Base-by-base conservation (phyloP, 805 yeast species). In the Hanseniaspora thailandica region DNA sequence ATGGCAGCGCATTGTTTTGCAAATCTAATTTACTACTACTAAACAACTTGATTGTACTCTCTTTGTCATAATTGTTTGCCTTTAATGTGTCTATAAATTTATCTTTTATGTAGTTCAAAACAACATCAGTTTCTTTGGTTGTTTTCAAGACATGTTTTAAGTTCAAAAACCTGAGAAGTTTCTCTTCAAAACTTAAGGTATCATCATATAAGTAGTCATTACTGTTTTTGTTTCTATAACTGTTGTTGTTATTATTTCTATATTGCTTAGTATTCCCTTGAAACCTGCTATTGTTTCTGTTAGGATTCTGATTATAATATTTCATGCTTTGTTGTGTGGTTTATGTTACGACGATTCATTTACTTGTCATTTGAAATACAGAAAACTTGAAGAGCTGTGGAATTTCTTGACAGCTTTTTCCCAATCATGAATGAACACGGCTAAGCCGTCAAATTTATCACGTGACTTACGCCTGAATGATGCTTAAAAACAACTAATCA, bases 251-350 rank as follows among this genome's bases (percentile, higher is more conserved):
- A 12, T 40, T 45, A 7, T 59, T 55, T 9, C 45, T 34, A n/a
- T n/a, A n/a, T n/a, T n/a, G n/a, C n/a, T n/a, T n/a, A n/a, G n/a
- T n/a, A n/a, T n/a, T n/a, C n/a, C n/a, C n/a, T 1, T 48, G 36
- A 52, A 57, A 66, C 10, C 61, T 60, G 28, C 65, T 66, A 51
- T 66, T 69, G 46, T 68, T 67, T 56, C 23, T n/a, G 22, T 26
- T 41, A 26, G 2, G 9, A n/a, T 26, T 26, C 3, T 55, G 57
- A 58, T 56, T 41, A 19, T 38, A 22, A 22, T 22, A 13, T 13
- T 22, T 38, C 41, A 41, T 38, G 7, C 31, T 28, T n/a, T n/a
- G n/a, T n/a, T n/a, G n/a, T n/a, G n/a, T n/a, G n/a, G n/a, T n/a
- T n/a, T n/a, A n/a, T n/a, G n/a, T n/a, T n/a, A n/a, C n/a, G n/a